Evolutionary conservation across 73 alveolate genomes (phyloP).

Genomic region (Blepharisma stoltei): DNA sequence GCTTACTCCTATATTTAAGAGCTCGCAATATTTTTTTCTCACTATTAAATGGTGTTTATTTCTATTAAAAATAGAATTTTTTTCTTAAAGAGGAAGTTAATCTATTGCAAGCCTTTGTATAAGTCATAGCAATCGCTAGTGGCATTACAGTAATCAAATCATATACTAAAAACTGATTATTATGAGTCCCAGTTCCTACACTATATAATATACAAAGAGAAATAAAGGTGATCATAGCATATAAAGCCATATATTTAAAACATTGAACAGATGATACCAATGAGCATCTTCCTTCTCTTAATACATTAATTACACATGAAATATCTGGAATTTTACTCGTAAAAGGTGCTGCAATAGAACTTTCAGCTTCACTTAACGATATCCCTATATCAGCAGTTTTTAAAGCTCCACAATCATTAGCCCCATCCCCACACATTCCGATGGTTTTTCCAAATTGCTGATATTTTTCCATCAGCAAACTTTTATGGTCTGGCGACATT

Average conservation of each 20-base stretch:
- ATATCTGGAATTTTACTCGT: constrained; percentile 47
- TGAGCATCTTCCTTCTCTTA: constrained; percentile 63
- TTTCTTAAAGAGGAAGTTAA: too few relatives aligned
- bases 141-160: constrained; percentile 20
- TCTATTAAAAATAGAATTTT: too few relatives aligned
- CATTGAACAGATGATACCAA: constrained; percentile 50
- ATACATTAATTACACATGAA: constrained; percentile 47
- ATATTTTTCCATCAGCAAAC: constrained; percentile 29
- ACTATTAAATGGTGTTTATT: too few relatives aligned
- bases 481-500: constrained; percentile 51
- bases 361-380: constrained; percentile 67
- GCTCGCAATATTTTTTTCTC: too few relatives aligned
- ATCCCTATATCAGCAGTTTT: constrained; percentile 66
- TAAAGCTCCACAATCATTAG: constrained; percentile 74
- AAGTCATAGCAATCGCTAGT: not conserved
- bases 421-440: constrained; percentile 77
- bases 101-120: not conserved
- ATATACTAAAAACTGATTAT: constrained; percentile 1
- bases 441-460: constrained; percentile 31
- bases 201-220: constrained; percentile 42
- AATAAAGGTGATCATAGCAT: constrained; percentile 55
- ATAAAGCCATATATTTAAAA: constrained; percentile 59
- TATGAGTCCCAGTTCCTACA: too few relatives aligned
- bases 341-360: constrained; percentile 80
- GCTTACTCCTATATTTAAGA: too few relatives aligned